Percentiles rank a stretch among this genome's conserved stretches.
These are phyloP conservation scores for Mycena galopus DNA, from an alignment of 768 basidiomycete species.

Conservation along the genomic window DNA sequence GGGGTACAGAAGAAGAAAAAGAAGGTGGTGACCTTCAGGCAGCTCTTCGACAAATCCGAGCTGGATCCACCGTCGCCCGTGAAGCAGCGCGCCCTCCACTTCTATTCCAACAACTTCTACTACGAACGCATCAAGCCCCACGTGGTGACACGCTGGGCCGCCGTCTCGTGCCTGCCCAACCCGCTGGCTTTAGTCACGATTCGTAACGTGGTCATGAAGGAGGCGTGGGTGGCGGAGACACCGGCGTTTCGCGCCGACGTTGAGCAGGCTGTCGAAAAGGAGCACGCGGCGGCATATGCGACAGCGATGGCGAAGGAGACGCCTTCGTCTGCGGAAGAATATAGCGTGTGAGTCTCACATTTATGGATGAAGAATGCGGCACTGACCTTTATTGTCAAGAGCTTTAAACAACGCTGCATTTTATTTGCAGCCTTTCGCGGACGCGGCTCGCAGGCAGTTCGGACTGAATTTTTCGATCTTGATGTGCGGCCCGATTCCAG, in stretches of 20 bases:
- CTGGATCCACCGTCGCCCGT: neutral
- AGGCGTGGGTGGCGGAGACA: neutral
- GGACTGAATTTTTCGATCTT: neutral
- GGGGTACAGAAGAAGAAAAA: neutral
- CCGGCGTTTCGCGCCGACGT: neutral
- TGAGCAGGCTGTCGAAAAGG: neutral
- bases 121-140: neutral
- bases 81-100: neutral
- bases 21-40: neutral
- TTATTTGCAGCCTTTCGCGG: neutral
- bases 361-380: neutral
- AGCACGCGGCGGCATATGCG: neutral
- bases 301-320: neutral
- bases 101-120: slow-evolving; percentile 3
- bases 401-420: neutral
- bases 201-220: neutral
- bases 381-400: neutral
- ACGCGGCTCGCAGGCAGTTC: neutral
- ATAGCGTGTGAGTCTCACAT: neutral
- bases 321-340: neutral
- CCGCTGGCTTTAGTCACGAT: neutral
- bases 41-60: slow-evolving; percentile 4
- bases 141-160: neutral
- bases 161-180: neutral
- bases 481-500: neutral